Evolutionary conservation across 768 basidiomycete species (phyloP), one percentile per base, ranked within the genome.

Genomic region (Calocera cornea): DNA sequence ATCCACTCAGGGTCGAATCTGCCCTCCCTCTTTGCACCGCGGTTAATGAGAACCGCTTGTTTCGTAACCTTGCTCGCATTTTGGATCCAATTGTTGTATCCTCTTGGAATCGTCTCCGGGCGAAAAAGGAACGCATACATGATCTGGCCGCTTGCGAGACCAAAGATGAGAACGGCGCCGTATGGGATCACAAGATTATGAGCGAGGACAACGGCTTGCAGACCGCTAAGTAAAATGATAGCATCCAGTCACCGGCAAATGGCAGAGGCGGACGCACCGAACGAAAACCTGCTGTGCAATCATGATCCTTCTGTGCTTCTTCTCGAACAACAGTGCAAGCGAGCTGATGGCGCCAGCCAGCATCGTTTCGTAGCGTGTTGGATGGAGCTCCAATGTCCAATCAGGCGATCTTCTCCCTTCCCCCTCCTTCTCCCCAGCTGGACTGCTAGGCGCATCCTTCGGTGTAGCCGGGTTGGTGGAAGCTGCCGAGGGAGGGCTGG

Each of bases 271-370:
- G 24, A 78, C 86, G 64, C 67, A 86, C 91, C 92, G 84, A 65
- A 95, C 92, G 77, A 95, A 91, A 72, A 94, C 74, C 76, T 95
- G 93, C 72, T 95, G 92, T 0, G 88, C 88, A 69, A 94, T 88
- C 19, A 83, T 82, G 17, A 80, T 77, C 67, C 90, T 79, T 38
- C 89, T 76, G 1, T 81, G 81, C 69, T 78, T 80, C 74, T 84
- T 90, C 79, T 94, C 92, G 74, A 87, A 91, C 74, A 87, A 79
- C 47, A 95, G 84, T 1, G 87, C 86, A 1, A 88, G 68, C 1
- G 83, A 85, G 0, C 89, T 86, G 24, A 91, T 70, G 0, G 86
- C 83, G 10, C 92, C 92, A 1, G 93, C 92, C 19, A 90, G 70
- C 0, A 89, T 83, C 1, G 91, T 84, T 72, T 94, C 87, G 90